Evolutionary conservation across 2,329 filamentous ascomycete species (phyloP), one percentile per base, ranked within the genome.

Genomic region (Penicillium brasilianum): DNA sequence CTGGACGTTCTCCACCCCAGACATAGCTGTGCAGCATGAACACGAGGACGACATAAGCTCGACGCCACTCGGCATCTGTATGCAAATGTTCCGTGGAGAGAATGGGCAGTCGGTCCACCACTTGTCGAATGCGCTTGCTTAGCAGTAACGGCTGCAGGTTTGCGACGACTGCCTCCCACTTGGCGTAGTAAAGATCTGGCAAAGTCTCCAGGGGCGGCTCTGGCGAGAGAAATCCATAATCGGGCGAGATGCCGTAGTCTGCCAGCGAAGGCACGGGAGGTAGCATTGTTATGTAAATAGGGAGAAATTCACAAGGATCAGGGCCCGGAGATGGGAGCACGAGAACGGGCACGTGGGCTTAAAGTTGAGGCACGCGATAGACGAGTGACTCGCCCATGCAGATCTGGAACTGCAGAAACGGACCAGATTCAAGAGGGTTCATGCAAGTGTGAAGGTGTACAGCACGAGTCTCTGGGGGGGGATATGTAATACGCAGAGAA

Each of bases 101-200:
- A 57, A 96, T 83, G 8, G 94, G 93, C 62, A 99, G 84, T 48
- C 85, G 83, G 69, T 97, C 89, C 61, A 98, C 86, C 62, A 93
- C 87, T 54, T 88, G 85, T 49, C 92, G 89, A 65, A 99, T 83
- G 62, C 93, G 88, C 76, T 90, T 92, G 78, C 89, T 96, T 59
- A 97, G 84, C 55, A 98, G 88, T 61, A 98, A 82, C 13, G 89
- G 88, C 79, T 97, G 95, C 32, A 99, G 84, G 72, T 97, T 97
- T 68, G 88, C 86, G 36, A 90, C 87, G 53, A 97, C 85, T 49
- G 90, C 87, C 80, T 99, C 95, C 95, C 95, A 99, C 74, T 92
- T 92, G 77, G 91, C 89, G 79, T 98, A 99, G 82, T 97, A 98
- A 2, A 90, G 86, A 73, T 97, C 91, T 10, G 93, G 90, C 14